Base-by-base conservation (phyloP, 2,329 filamentous ascomycete genomes). In the Sporothrix pallida region DNA sequence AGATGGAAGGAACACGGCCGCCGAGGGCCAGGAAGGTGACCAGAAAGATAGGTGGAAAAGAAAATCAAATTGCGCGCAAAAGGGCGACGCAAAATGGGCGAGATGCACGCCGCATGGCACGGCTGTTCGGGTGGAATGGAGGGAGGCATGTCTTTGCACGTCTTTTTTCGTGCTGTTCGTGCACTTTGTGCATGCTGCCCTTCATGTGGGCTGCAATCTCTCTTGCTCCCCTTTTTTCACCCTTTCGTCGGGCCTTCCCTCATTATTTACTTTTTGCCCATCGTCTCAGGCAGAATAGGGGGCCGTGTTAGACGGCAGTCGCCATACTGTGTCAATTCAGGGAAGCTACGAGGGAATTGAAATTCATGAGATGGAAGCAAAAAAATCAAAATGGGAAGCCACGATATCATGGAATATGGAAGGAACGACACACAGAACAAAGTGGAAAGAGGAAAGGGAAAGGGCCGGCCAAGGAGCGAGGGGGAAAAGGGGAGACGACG, bases 81-180 rank as follows among this genome's bases (percentile, higher is more conserved):
- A 58, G 31, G 50, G 44, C 67, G 69, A 60, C 26, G 52, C 58
- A 12, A 56, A 70, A 58, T 60, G 37, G 26, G 52, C 54, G 50
- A 48, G 20, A 60, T 71, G 37, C 52, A 60, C 52, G 20, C 44
- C 67, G 42, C 23, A 62, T 48, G 31, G 69, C 20, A 71, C 54
- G 69, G 69, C 42, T 71, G 54, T 46, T 62, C 69, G 69, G 69
- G 54, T 71, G 69, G 69, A 71, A 71, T 71, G 69, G 52, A 67
- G 69, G 37, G 23, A 50, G 56, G 56, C 69, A 62, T 71, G 69
- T 56, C 69, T 71, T 56, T n/a, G 50, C 20, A 48, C 31, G 31
- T 37, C 70, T 26, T 37, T 56, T 46, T 46, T 56, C 48, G 52
- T 50, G 20, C 54, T 37, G 12, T 50, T 62, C 20, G 69, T 56